phyloP scores from a whole-genome alignment of 106 monocot species.

The Iris macrosiphon region DNA sequence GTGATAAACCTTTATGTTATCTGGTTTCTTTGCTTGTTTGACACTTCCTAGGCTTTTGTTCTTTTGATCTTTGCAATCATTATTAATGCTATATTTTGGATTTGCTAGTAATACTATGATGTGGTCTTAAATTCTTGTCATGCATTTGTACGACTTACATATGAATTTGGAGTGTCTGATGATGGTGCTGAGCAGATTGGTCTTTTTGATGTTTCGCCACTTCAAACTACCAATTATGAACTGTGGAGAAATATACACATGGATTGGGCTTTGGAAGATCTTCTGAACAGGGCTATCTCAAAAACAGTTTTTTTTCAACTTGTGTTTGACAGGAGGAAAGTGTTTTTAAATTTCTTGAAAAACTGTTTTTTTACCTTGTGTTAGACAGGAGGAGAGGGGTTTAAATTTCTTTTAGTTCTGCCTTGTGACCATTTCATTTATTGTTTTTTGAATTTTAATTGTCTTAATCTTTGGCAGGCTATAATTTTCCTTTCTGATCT shows the following conservation, averaged over 20 bases:
- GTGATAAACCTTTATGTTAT: conserved; percentile 1
- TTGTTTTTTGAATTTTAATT: conserved; percentile 11
- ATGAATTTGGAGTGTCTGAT: neutral
- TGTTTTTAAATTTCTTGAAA: too few relatives aligned
- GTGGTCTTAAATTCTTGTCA: neutral
- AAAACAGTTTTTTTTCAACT: neutral
- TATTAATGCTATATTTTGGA: conserved; percentile 17
- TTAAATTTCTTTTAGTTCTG: neutral
- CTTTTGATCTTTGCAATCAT: conserved; percentile 10
- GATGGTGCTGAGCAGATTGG: neutral
- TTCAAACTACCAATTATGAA: too few relatives aligned
- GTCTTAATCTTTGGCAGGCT: conserved; percentile 24
- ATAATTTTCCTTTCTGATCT: conserved; percentile 11
- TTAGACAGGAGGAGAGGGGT: conserved; percentile 3
- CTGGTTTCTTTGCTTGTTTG: conserved; percentile 11
- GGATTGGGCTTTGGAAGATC: neutral
- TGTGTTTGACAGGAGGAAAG: neutral
- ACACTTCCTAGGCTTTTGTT: conserved; percentile 11
- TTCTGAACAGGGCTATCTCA: too few relatives aligned
- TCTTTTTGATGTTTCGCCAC: neutral
- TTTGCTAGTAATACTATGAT: neutral
- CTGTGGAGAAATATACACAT: conserved; percentile 1
- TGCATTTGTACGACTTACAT: neutral
- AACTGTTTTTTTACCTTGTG: too few relatives aligned
- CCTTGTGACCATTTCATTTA: neutral